phyloP scores from a whole-genome alignment of 129 eudicot genomes.

The Saposhnikovia divaricata region DNA sequence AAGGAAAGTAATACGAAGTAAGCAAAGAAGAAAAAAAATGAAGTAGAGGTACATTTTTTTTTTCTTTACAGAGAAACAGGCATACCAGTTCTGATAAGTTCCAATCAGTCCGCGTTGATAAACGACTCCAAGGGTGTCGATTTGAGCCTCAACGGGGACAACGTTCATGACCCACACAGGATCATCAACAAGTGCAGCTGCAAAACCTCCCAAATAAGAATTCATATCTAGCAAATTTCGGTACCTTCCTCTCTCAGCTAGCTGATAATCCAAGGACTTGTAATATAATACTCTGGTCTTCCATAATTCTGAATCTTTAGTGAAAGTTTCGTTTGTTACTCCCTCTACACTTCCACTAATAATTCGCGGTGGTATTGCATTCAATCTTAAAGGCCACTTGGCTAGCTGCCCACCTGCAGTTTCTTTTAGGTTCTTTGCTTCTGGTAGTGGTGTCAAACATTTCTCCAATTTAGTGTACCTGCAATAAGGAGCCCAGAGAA shows the following conservation, averaged over 20 bases:
- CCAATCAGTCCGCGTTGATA: slow-evolving; percentile 86
- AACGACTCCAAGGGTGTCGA: slow-evolving; percentile 71
- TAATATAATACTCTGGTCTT: slow-evolving; percentile 50
- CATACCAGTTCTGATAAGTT: slow-evolving; percentile 90
- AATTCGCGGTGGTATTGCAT: slow-evolving; percentile 78
- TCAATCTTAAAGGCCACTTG: slow-evolving; percentile 80
- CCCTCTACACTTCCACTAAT: slow-evolving; percentile 49
- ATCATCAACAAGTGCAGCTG: slow-evolving; percentile 60
- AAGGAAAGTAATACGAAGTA: not conserved
- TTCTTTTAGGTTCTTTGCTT: slow-evolving; percentile 54
- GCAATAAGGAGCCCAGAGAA: slow-evolving; percentile 3
- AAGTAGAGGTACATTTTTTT: no score
- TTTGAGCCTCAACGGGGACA: slow-evolving; percentile 66
- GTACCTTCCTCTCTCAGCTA: slow-evolving; percentile 69
- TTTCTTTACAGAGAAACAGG: not conserved
- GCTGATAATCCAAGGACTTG: slow-evolving; percentile 52
- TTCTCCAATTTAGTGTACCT: slow-evolving; percentile 84
- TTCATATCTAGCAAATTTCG: slow-evolving; percentile 91
- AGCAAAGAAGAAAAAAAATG: not conserved
- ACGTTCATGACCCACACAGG: slow-evolving; percentile 95
- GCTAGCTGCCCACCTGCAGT: slow-evolving; percentile 61
- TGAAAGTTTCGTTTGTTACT: slow-evolving; percentile 45
- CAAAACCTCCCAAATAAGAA: slow-evolving; percentile 85
- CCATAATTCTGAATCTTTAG: slow-evolving; percentile 50
- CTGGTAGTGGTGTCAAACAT: slow-evolving; percentile 74